Evolutionary conservation across 345 rosid genomes (phyloP).

Genomic region (Citrus sp.): DNA sequence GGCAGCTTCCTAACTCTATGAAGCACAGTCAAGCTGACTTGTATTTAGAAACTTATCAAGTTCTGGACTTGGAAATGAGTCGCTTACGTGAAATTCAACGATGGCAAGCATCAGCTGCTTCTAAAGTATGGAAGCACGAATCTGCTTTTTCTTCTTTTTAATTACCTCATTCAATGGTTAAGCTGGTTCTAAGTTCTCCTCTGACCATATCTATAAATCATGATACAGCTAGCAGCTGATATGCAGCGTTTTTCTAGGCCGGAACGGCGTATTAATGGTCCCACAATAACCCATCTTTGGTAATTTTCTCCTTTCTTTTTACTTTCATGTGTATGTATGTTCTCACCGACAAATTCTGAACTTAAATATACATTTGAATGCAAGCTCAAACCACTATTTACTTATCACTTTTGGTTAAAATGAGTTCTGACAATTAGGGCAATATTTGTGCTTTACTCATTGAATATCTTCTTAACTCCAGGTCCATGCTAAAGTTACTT

Average conservation of each 20-base stretch:
- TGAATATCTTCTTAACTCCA: slow-evolving; percentile 29
- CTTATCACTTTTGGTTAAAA: background rate
- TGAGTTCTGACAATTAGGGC: background rate
- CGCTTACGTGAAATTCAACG: slow-evolving; percentile 93
- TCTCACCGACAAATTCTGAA: slow-evolving; percentile 2
- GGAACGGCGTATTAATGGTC: slow-evolving; percentile 94
- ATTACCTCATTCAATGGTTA: background rate
- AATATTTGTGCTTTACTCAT: slow-evolving; percentile 2
- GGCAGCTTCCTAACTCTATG: slow-evolving; percentile 98
- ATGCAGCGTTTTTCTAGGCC: slow-evolving; percentile 99
- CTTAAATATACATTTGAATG: slow-evolving; percentile 1
- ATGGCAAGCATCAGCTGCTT: slow-evolving; percentile 94
- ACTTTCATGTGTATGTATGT: background rate
- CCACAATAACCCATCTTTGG: slow-evolving; percentile 95
- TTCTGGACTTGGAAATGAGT: slow-evolving; percentile 98
- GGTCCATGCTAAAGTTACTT: slow-evolving; percentile 95
- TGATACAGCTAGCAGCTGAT: slow-evolving; percentile 91
- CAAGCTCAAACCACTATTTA: background rate
- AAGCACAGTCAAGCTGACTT: slow-evolving; percentile 98
- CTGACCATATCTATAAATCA: slow-evolving; percentile 18
- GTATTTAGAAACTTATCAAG: slow-evolving; percentile 97
- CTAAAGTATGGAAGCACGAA: slow-evolving; percentile 53
- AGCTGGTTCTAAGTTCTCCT: background rate
- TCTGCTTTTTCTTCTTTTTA: background rate
- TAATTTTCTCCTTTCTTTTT: slow-evolving; percentile 18